These are phyloP conservation scores for Eragrostis curvula DNA, from an alignment of 176 grass and related monocot genomes.

Conservation along the genomic window DNA sequence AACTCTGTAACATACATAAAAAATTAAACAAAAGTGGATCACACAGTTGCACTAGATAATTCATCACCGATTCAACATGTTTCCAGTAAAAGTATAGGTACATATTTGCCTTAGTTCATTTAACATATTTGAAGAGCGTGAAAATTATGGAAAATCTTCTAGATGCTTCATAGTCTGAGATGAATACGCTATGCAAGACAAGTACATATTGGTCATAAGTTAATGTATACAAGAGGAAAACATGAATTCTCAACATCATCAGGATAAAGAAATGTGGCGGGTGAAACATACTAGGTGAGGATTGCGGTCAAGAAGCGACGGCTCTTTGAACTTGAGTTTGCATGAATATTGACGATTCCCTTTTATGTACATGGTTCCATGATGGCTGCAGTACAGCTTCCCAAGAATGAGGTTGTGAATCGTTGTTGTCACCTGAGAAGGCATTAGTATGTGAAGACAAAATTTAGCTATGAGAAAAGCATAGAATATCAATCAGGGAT, in stretches of 20 bases:
- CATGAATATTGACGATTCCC: constrained; percentile 78
- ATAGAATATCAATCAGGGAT: constrained; percentile 24
- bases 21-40: neutral
- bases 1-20: constrained; percentile 3
- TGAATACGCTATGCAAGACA: constrained; percentile 4
- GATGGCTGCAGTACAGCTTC: constrained; percentile 91
- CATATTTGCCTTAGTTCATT: neutral
- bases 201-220: constrained; percentile 26
- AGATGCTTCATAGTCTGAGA: constrained; percentile 6
- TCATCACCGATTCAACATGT: neutral
- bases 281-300: constrained; percentile 72
- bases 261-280: constrained; percentile 17
- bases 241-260: neutral
- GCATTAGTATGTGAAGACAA: constrained; percentile 37
- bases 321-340: constrained; percentile 96
- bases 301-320: constrained; percentile 88
- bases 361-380: constrained; percentile 92
- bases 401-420: constrained; percentile 97
- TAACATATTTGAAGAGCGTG: neutral
- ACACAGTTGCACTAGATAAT: neutral
- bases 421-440: constrained; percentile 86
- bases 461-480: constrained; percentile 32
- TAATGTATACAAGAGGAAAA: constrained; percentile 2
- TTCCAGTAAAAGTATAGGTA: constrained; percentile 7
- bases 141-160: constrained; percentile 7